phyloP scores from a whole-genome alignment of 768 basidiomycete species.

The Amanita subjunquillea region DNA sequence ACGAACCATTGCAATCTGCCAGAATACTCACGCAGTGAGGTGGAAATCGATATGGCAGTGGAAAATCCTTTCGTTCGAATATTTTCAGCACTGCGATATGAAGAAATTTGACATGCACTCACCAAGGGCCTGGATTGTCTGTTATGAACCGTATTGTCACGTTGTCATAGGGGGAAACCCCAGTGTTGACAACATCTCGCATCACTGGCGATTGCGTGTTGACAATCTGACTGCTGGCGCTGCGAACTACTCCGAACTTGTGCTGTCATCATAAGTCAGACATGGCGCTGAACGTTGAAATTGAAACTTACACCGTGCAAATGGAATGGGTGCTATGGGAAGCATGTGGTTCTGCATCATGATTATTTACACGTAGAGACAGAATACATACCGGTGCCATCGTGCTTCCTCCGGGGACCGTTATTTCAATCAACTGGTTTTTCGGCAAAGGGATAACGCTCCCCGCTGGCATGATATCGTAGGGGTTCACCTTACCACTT shows the following conservation, averaged over 20 bases:
- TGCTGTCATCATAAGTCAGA: conserved; percentile 14
- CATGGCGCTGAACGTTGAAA: background rate
- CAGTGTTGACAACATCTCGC: conserved; percentile 5
- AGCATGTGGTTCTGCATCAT: background rate
- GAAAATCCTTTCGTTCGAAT: background rate
- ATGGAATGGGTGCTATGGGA: conserved; percentile 27
- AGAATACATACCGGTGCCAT: conserved; percentile 20
- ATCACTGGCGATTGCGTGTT: conserved; percentile 28
- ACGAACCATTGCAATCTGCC: background rate
- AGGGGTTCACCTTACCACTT: conserved; percentile 24
- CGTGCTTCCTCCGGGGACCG: conserved; percentile 27
- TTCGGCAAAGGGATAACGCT: conserved; percentile 30
- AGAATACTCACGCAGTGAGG: background rate
- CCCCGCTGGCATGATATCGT: conserved; percentile 25
- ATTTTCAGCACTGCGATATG: background rate
- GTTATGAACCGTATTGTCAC: conserved; percentile 6
- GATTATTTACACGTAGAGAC: background rate
- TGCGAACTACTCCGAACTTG: conserved; percentile 28
- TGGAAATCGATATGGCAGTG: conserved; percentile 5
- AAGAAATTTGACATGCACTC: background rate
- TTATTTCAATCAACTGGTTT: conserved; percentile 37
- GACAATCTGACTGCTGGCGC: conserved; percentile 23
- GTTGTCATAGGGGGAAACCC: background rate
- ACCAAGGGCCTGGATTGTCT: conserved; percentile 7
- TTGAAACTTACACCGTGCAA: conserved; percentile 26